Percentiles rank a stretch among this genome's conserved stretches.
phyloP scores from a whole-genome alignment of 352 stramenopile species.

The Phytophthora tubulina region DNA sequence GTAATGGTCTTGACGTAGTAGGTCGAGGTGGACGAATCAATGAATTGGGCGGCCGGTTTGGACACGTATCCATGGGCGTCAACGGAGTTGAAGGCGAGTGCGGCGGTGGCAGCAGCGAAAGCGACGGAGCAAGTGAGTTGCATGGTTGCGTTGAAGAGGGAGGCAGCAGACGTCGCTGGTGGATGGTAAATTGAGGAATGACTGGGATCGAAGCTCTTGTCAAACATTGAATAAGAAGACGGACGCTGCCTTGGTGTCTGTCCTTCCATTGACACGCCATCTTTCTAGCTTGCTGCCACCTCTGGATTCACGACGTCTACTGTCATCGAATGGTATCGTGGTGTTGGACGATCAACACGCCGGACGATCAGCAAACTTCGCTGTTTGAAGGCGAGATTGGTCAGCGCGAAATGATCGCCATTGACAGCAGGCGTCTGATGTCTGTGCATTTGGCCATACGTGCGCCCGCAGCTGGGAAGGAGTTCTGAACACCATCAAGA shows the following conservation, averaged over 20 bases:
- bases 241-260: background rate
- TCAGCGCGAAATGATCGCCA: constrained; percentile 9
- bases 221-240: constrained; percentile 8
- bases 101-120: background rate
- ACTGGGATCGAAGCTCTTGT: constrained; percentile 3
- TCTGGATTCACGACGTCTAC: constrained; percentile 13
- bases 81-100: constrained; percentile 22
- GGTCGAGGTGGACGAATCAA: constrained; percentile 39
- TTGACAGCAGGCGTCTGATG: constrained; percentile 24
- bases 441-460: background rate
- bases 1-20: constrained; percentile 54
- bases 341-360: constrained; percentile 18
- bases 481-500: constrained; percentile 19
- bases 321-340: background rate
- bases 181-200: constrained; percentile 38
- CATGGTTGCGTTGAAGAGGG: constrained; percentile 14
- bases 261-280: constrained; percentile 11
- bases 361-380: constrained; percentile 6
- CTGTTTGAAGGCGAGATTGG: constrained; percentile 17
- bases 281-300: constrained; percentile 3
- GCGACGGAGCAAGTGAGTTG: constrained; percentile 12
- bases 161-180: constrained; percentile 6
- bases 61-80: constrained; percentile 68
- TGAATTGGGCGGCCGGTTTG: constrained; percentile 52
- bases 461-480: constrained; percentile 11